Conservation (phyloP, 805 yeast species). For the Wickerhamiella spandovensis region DNA sequence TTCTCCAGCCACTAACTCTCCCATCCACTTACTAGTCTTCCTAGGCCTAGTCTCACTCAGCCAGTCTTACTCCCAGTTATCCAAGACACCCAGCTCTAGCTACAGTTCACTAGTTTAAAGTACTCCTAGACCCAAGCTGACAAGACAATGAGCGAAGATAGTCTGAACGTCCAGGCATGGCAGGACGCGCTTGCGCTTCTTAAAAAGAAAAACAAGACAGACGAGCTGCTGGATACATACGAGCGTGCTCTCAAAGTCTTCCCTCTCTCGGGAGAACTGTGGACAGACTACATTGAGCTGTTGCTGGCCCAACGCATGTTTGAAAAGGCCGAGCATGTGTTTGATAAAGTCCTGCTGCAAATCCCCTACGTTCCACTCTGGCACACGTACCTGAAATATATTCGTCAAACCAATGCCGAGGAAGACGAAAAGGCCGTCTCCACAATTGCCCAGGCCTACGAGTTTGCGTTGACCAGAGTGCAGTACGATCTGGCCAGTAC, state of each 20-base stretch:
- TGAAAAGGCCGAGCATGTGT: constrained; percentile 49
- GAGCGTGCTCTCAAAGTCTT: constrained; percentile 50
- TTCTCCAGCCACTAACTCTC: too few species aligned
- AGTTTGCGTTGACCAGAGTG: constrained; percentile 62
- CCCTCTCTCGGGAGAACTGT: constrained; percentile 56
- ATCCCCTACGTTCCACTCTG: constrained; percentile 58
- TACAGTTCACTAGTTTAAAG: too few species aligned
- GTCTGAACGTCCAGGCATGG: constrained; percentile 46
- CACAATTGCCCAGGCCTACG: constrained; percentile 66
- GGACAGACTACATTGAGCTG: constrained; percentile 59
- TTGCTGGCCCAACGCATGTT: constrained; percentile 39
- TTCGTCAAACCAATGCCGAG: constrained; percentile 58
- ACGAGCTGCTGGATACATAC: constrained; percentile 37
- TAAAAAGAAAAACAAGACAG: constrained; percentile 43
- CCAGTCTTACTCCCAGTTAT: too few species aligned
- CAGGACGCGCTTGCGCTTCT: constrained; percentile 35
- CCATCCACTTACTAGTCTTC: too few species aligned
- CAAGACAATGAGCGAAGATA: constrained; percentile 47
- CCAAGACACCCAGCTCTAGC: neutral
- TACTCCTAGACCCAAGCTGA: constrained; percentile 27
- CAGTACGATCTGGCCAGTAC: constrained; percentile 68
- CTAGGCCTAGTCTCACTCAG: too few species aligned
- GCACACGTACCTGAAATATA: constrained; percentile 64
- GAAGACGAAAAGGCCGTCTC: constrained; percentile 62
- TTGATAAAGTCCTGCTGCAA: constrained; percentile 47